These are phyloP conservation scores for Casuarina equisetifolia DNA, from an alignment of 306 rosid genomes.

Conservation along the genomic window DNA sequence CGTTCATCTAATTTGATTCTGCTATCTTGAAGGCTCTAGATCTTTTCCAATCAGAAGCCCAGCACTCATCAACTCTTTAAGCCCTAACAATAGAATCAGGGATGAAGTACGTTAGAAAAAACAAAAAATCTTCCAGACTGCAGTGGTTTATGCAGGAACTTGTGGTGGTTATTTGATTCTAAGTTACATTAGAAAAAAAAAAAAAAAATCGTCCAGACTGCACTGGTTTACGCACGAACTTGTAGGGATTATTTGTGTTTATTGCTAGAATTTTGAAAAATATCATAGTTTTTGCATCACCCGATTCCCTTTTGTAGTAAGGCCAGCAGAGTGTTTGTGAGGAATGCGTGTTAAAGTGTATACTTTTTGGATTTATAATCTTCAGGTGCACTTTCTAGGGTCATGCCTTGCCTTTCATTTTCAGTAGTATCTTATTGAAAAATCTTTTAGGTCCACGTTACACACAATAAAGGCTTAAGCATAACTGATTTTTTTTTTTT, in stretches of 20 bases:
- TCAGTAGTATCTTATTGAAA: neutral
- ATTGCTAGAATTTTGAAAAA: neutral
- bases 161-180: neutral
- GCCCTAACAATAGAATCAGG: neutral
- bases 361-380: neutral
- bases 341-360: neutral
- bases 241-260: neutral
- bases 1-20: neutral
- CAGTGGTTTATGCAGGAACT: neutral
- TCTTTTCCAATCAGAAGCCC: neutral
- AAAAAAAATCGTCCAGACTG: neutral
- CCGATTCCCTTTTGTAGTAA: neutral
- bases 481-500: neutral
- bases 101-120: neutral
- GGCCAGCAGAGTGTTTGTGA: neutral
- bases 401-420: neutral
- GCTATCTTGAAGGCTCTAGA: slow-evolving; percentile 1
- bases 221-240: neutral
- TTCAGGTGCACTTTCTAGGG: neutral
- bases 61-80: neutral
- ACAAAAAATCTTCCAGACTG: neutral
- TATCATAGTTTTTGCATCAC: neutral
- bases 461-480: neutral
- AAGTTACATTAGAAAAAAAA: neutral
- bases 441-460: neutral